phyloP scores from a whole-genome alignment of 1,139 yeast species.

The Taiozyma onychis region DNA sequence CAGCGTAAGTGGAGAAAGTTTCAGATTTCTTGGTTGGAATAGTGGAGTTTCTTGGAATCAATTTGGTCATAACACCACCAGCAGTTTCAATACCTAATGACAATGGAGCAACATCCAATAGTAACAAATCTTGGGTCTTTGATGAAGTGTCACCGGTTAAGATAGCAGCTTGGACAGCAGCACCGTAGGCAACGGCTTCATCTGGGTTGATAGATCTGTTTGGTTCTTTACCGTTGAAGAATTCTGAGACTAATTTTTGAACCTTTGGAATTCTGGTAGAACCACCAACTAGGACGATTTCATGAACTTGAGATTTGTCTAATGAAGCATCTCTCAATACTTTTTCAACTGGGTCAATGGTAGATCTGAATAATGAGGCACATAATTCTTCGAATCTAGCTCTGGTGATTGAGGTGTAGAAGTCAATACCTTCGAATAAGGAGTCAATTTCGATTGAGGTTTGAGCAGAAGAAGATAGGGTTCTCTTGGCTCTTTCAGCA shows the following conservation, averaged over 20 bases:
- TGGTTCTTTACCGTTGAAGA: conserved; percentile 87
- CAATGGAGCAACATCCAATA: conserved; percentile 83
- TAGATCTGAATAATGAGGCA: conserved; percentile 79
- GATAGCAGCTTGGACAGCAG: conserved; percentile 85
- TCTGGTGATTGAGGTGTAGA: conserved; percentile 79
- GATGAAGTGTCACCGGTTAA: conserved; percentile 65
- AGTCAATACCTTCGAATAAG: conserved; percentile 65
- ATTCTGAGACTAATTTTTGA: conserved; percentile 80
- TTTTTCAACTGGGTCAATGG: conserved; percentile 81
- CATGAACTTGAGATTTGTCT: conserved; percentile 76
- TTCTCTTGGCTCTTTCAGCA: conserved; percentile 88
- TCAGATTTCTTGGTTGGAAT: conserved; percentile 83
- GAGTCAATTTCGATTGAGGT: conserved; percentile 82
- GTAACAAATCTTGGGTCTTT: conserved; percentile 73
- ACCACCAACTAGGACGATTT: conserved; percentile 88
- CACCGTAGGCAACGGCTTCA: conserved; percentile 74
- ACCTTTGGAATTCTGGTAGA: conserved; percentile 94
- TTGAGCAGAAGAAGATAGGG: conserved; percentile 80
- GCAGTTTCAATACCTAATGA: conserved; percentile 92
- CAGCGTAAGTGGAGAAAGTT: conserved; percentile 86
- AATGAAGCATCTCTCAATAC: conserved; percentile 77
- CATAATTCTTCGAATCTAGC: conserved; percentile 88
- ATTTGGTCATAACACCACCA: conserved; percentile 93
- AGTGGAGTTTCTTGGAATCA: conserved; percentile 87
- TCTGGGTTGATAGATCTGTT: conserved; percentile 87